Conservation (phyloP, 257 asterid species). For the Penstemon newberryi region DNA sequence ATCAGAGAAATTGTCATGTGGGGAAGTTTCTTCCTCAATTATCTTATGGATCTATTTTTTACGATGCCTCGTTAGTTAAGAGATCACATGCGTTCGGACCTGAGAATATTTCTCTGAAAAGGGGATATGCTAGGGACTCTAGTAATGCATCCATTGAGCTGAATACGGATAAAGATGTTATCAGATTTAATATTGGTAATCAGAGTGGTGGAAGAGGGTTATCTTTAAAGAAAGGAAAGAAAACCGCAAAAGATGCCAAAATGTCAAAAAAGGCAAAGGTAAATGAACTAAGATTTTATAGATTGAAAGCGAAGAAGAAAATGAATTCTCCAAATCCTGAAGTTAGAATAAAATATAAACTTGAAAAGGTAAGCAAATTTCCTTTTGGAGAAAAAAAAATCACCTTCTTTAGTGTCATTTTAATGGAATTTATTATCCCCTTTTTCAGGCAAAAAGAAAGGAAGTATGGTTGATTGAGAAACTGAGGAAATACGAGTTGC, state of each 20-base stretch:
- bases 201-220: conserved; percentile 28
- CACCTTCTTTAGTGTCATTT: not conserved
- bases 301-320: conserved; percentile 94
- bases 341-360: conserved; percentile 88
- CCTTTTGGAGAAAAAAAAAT: not conserved
- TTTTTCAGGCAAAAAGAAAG: conserved; percentile 78
- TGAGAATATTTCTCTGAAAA: conserved; percentile 25
- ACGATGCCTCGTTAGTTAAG: conserved; percentile 24
- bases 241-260: conserved; percentile 32
- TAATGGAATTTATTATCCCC: not conserved
- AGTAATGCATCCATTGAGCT: conserved; percentile 58
- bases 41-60: conserved; percentile 26
- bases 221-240: conserved; percentile 36
- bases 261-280: conserved; percentile 72
- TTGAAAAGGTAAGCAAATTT: conserved; percentile 67
- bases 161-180: conserved; percentile 54
- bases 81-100: conserved; percentile 26
- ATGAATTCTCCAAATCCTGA: conserved; percentile 96
- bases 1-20: conserved; percentile 25
- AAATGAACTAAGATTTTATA: conserved; percentile 80
- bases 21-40: conserved; percentile 30
- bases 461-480: conserved; percentile 95
- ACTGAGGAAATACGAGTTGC: conserved; percentile 73
- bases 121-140: conserved; percentile 40
- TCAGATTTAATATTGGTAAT: conserved; percentile 65